These are phyloP conservation scores for Mycena olivaceomarginata DNA, from an alignment of 768 basidiomycete species.

Conservation along the genomic window DNA sequence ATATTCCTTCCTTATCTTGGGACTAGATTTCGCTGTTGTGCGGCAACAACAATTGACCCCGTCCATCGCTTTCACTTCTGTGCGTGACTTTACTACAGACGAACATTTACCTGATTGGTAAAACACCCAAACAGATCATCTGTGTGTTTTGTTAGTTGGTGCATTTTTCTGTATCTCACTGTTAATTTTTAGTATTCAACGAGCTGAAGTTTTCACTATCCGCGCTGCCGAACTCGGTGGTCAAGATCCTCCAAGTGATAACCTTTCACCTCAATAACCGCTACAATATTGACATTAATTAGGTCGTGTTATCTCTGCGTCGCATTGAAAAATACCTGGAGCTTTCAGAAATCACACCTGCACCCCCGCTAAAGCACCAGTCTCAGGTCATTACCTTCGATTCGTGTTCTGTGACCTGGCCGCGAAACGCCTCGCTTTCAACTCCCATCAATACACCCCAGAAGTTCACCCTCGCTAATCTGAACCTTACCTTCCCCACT, in stretches of 20 bases:
- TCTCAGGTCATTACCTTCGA: conserved; percentile 69
- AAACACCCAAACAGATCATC: not conserved
- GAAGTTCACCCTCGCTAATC: conserved; percentile 74
- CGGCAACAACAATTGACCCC: conserved; percentile 64
- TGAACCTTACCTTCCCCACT: conserved; percentile 74
- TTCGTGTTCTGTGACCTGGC: conserved; percentile 82
- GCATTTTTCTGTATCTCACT: not conserved
- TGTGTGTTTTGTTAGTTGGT: not conserved
- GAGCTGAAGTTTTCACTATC: conserved; percentile 3
- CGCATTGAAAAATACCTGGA: conserved; percentile 45
- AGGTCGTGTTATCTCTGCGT: conserved; percentile 18
- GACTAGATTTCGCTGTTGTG: conserved; percentile 76
- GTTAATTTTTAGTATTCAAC: not conserved
- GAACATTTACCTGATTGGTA: too few relatives aligned
- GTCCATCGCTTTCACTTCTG: conserved; percentile 3
- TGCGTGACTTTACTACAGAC: not conserved
- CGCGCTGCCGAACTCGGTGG: conserved; percentile 65
- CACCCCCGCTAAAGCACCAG: conserved; percentile 63
- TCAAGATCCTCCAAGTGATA: conserved; percentile 72
- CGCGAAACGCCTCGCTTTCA: conserved; percentile 56
- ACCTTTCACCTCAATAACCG: not conserved
- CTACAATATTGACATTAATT: not conserved
- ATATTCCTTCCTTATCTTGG: conserved; percentile 69
- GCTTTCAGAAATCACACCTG: conserved; percentile 72
- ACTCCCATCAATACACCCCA: conserved; percentile 68